phyloP scores from a whole-genome alignment of 371 early-diverging fungal genomes.

The Batkoa obscura region DNA sequence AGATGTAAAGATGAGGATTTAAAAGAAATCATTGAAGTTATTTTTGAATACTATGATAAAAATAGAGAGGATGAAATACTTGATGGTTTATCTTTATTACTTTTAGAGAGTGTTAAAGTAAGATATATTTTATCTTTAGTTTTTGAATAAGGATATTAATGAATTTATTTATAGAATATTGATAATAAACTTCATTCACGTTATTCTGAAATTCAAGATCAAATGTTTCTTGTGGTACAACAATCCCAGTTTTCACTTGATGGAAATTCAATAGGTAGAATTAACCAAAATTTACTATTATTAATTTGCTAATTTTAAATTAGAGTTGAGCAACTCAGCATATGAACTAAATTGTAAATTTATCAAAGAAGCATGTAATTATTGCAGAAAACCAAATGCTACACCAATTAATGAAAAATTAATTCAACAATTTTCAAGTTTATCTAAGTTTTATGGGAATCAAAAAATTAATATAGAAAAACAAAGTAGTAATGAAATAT shows the following conservation, averaged over 20 bases:
- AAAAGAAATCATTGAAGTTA: constrained; percentile 26
- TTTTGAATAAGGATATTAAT: not conserved
- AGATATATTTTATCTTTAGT: not conserved
- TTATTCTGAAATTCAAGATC: too few species aligned
- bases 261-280: too few species aligned
- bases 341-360: constrained; percentile 25
- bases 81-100: constrained; percentile 56
- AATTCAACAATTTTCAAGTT: too few species aligned
- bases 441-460: too few species aligned
- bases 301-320: too few species aligned
- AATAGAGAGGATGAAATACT: constrained; percentile 27
- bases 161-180: constrained; percentile 18
- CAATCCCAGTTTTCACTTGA: too few species aligned
- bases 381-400: not conserved
- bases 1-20: constrained; percentile 41
- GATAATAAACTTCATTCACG: constrained; percentile 32
- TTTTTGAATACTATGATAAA: constrained; percentile 29
- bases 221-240: too few species aligned
- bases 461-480: too few species aligned
- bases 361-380: constrained; percentile 23
- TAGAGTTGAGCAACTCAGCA: too few species aligned
- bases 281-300: too few species aligned
- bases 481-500: too few species aligned
- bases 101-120: constrained; percentile 63
- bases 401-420: too few species aligned